Conservation (phyloP, 768 basidiomycete species). For the Mycena belliarum region DNA sequence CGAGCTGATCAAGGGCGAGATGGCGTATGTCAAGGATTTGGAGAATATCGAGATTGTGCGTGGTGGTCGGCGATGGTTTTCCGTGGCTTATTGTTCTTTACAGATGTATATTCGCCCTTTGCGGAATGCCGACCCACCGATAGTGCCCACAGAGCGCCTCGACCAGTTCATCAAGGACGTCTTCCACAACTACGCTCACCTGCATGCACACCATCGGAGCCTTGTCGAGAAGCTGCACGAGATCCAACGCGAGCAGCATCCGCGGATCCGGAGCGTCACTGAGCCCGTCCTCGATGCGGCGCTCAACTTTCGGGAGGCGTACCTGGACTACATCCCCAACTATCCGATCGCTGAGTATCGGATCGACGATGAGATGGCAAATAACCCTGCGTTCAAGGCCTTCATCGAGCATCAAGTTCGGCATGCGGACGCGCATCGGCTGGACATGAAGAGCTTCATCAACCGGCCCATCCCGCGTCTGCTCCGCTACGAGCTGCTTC, state of each 20-base stretch:
- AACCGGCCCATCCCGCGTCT: constrained; percentile 89
- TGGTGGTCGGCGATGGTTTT: not conserved
- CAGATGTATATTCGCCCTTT: constrained; percentile 86
- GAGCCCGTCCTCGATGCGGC: constrained; percentile 87
- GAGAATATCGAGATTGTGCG: constrained; percentile 80
- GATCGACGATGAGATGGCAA: constrained; percentile 85
- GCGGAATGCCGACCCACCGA: constrained; percentile 69
- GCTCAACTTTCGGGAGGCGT: constrained; percentile 88
- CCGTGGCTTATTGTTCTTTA: constrained; percentile 1
- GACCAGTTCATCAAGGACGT: constrained; percentile 82
- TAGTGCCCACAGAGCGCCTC: constrained; percentile 70
- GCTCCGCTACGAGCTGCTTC: constrained; percentile 82
- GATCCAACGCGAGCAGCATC: constrained; percentile 87
- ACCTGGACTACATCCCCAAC: constrained; percentile 92
- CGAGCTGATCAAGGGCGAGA: constrained; percentile 93
- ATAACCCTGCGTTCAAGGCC: constrained; percentile 74
- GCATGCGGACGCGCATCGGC: constrained; percentile 74
- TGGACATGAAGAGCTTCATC: constrained; percentile 93
- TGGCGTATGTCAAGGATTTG: constrained; percentile 91
- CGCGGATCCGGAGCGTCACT: constrained; percentile 75
- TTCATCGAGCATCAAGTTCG: constrained; percentile 81
- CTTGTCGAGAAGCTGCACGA: constrained; percentile 82
- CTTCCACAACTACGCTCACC: constrained; percentile 83
- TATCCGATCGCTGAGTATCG: constrained; percentile 89
- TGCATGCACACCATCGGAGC: constrained; percentile 72